A percentile compares a stretch with the other conserved stretches of the same genome.
Evolutionary conservation across 495 filamentous ascomycete genomes (phyloP).

Genomic region (Terfezia claveryi): DNA sequence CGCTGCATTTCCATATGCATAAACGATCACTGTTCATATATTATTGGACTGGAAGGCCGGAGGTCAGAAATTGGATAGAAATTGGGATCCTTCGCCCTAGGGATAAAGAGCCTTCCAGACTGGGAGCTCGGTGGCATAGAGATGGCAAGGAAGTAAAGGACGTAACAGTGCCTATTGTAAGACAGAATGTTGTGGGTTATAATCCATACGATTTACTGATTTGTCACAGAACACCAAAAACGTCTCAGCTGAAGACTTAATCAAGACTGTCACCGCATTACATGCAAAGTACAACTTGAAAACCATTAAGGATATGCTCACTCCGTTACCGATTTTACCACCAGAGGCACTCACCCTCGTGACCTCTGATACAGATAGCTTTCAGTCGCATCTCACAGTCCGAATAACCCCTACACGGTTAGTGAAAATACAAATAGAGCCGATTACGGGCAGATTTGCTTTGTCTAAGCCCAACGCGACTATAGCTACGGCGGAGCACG

Average conservation of each 20-base stretch:
- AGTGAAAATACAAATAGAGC: slow-evolving; percentile 43
- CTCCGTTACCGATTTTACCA: slow-evolving; percentile 33
- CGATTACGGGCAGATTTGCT: slow-evolving; percentile 37
- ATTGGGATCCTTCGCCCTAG: slow-evolving; percentile 17
- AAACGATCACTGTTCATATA: slow-evolving; percentile 64
- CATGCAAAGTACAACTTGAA: slow-evolving; percentile 48
- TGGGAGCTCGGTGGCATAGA: slow-evolving; percentile 68
- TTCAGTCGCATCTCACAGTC: slow-evolving; percentile 41
- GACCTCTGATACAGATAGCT: slow-evolving; percentile 35
- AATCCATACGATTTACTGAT: not conserved
- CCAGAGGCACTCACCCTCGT: slow-evolving; percentile 31
- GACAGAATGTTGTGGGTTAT: not conserved
- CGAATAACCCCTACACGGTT: slow-evolving; percentile 38
- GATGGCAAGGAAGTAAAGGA: slow-evolving; percentile 51
- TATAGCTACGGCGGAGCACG: slow-evolving; percentile 24
- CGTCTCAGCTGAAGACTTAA: slow-evolving; percentile 48
- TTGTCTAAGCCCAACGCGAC: slow-evolving; percentile 26
- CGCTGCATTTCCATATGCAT: slow-evolving; percentile 49
- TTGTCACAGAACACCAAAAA: slow-evolving; percentile 27
- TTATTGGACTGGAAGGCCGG: slow-evolving; percentile 53
- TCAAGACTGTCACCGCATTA: slow-evolving; percentile 50
- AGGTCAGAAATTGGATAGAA: slow-evolving; percentile 62
- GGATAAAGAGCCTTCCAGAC: slow-evolving; percentile 22
- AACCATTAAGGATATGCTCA: slow-evolving; percentile 35
- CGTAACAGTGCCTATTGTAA: slow-evolving; percentile 33